These are phyloP conservation scores for Bipolaris cookei DNA, from an alignment of 2,329 filamentous ascomycete species.

Conservation along the genomic window DNA sequence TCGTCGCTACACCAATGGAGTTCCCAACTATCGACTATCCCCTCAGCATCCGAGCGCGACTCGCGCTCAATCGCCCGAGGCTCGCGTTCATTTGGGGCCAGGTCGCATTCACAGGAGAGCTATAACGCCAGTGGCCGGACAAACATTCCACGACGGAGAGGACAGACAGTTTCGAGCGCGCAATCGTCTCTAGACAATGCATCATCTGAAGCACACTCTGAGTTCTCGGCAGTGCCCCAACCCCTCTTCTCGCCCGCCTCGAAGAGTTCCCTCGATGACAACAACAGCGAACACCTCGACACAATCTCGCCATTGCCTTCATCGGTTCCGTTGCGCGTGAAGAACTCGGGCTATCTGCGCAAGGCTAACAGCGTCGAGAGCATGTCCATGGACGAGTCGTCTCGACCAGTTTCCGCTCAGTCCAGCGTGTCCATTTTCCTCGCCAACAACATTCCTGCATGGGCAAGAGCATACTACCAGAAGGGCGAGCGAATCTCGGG, in stretches of 20 bases:
- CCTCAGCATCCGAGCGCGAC: constrained; percentile 46
- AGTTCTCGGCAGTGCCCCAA: constrained; percentile 44
- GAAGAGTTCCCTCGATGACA: constrained; percentile 34
- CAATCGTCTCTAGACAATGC: constrained; percentile 44
- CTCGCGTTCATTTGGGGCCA: constrained; percentile 42
- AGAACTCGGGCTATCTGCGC: constrained; percentile 48
- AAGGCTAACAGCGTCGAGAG: constrained; percentile 42
- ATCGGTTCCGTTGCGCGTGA: constrained; percentile 46
- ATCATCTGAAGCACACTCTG: constrained; percentile 35
- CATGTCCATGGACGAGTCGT: constrained; percentile 36
- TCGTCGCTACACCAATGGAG: constrained; percentile 49
- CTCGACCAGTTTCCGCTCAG: constrained; percentile 45
- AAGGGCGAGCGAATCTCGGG: constrained; percentile 46
- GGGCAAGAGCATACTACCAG: constrained; percentile 50
- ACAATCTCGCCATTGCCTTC: constrained; percentile 49
- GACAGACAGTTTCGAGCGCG: constrained; percentile 44
- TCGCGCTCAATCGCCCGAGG: constrained; percentile 43
- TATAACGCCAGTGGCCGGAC: constrained; percentile 31
- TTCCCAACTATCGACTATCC: constrained; percentile 49
- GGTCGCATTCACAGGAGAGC: constrained; percentile 43
- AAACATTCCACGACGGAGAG: constrained; percentile 35
- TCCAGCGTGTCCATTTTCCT: constrained; percentile 46
- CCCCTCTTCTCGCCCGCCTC: constrained; percentile 45
- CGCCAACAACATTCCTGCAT: constrained; percentile 46
- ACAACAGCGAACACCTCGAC: constrained; percentile 47